Percentiles rank a stretch among this genome's conserved stretches.
Evolutionary conservation across 306 rosid genomes (phyloP).

Genomic region (Pyrus bretschneideri): DNA sequence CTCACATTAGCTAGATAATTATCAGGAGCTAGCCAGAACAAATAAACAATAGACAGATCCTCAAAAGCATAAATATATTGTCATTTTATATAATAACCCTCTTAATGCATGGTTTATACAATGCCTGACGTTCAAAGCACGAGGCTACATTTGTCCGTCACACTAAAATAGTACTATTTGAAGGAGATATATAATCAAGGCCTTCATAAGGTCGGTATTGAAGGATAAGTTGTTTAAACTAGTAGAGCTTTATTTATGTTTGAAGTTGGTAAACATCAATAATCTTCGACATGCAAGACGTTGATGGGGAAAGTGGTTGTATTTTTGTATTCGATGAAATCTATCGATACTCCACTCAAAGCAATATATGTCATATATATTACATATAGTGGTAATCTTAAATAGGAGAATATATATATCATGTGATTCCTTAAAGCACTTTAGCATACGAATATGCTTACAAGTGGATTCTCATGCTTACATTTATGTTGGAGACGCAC

Average conservation of each 20-base stretch:
- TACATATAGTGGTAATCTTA: not conserved
- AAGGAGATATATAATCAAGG: not conserved
- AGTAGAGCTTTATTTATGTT: too few species aligned
- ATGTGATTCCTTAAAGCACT: constrained; percentile 37
- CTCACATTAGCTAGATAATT: not conserved
- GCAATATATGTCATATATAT: not conserved
- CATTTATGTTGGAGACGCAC: not conserved
- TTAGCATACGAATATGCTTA: constrained; percentile 24
- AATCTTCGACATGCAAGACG: not conserved
- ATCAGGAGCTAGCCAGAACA: not conserved
- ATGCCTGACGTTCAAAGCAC: not conserved
- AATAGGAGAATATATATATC: constrained; percentile 10
- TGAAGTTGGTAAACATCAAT: not conserved
- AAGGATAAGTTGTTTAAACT: too few species aligned
- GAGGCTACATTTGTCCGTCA: not conserved
- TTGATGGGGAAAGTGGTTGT: not conserved
- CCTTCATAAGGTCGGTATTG: not conserved
- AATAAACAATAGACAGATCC: not conserved
- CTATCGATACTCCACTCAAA: not conserved
- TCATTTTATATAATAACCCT: not conserved
- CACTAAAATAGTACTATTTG: not conserved
- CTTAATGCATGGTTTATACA: not conserved
- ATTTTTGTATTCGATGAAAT: not conserved
- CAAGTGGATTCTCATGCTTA: not conserved
- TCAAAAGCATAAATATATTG: not conserved